Base-by-base conservation (phyloP, 2,329 filamentous ascomycete genomes). In the Fragosphaeria purpurea region DNA sequence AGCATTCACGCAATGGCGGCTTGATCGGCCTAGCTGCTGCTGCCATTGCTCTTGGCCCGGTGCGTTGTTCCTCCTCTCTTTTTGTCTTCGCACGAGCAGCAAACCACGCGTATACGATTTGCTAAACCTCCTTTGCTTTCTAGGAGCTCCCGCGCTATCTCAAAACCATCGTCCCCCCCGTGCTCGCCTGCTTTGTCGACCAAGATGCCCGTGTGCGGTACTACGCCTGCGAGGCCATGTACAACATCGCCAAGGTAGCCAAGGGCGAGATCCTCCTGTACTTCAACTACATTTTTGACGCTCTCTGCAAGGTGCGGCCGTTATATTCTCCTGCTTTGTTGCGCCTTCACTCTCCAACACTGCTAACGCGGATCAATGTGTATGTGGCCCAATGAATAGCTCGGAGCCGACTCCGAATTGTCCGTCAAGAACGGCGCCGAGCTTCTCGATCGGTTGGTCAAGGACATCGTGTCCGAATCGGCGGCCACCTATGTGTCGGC, bases 151-250 rank as follows among this genome's bases (percentile, higher is more conserved):
- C 93, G 35, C 84, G 84, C 54, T 96, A 97, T 65, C 77, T 98
- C 47, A 84, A 89, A 63, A 85, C 90, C 60, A 97, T 98, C 59
- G 91, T 98, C 0, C 91, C 91, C 44, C 94, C 94, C 4, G 93
- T 98, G 5, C 77, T 98, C 44, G 93, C 93, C 48, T 98, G 94
- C 73, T 98, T 98, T 68, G 88, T 87, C 52, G 94, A 98, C 60
- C 93, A 97, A 72, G 93, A 98, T 84, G 90, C 93, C 33, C 81
- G 93, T 52, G 93, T 97, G 35, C 81, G 93, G 57, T 98, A 98
- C 67, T 98, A 98, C 70, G 93, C 93, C 31, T 98, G 93, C 70
- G 93, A 98, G 72, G 94, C 90, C 67, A 98, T 98, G 93, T 98
- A 98, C 71, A 98, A 98, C 68, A 98, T 98, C 63, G 90, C 93